Percentiles rank a stretch among this genome's conserved stretches.
Conservation (phyloP, 345 rosid species). For the Populus ilicifolia region DNA sequence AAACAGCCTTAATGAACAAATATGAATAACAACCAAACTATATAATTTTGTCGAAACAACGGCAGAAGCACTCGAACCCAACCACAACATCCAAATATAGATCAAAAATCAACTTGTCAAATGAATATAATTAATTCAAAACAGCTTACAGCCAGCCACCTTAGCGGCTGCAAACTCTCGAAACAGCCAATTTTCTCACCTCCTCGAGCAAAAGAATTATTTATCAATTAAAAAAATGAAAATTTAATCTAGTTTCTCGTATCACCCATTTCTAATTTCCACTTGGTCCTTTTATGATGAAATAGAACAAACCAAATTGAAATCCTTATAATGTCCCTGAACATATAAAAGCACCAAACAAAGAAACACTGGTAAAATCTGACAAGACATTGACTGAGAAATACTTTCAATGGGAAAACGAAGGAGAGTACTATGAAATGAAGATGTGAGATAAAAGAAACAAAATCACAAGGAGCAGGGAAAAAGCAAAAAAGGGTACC, state of each 20-base stretch:
- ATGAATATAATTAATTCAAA: background rate
- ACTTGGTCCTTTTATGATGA: background rate
- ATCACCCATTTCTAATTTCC: background rate
- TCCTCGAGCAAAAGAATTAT: background rate
- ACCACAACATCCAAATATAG: background rate
- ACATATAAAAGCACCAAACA: background rate
- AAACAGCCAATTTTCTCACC: background rate
- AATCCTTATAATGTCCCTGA: background rate
- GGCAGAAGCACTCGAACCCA: background rate
- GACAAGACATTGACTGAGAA: background rate
- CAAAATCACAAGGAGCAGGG: background rate
- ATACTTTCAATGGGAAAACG: too few relatives aligned
- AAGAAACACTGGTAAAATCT: too few relatives aligned
- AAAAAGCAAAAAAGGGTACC: constrained; percentile 31
- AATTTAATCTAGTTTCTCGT: background rate
- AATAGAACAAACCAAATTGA: background rate
- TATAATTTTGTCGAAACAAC: background rate
- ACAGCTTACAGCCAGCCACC: background rate
- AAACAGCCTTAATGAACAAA: background rate
- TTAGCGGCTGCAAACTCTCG: background rate
- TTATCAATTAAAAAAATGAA: background rate
- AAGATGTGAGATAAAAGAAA: background rate
- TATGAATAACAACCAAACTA: background rate
- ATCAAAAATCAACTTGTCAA: background rate
- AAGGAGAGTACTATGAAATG: too few relatives aligned